Conservation (phyloP, 2,329 filamentous ascomycete species). For the Sporothrix brunneoviolacea region DNA sequence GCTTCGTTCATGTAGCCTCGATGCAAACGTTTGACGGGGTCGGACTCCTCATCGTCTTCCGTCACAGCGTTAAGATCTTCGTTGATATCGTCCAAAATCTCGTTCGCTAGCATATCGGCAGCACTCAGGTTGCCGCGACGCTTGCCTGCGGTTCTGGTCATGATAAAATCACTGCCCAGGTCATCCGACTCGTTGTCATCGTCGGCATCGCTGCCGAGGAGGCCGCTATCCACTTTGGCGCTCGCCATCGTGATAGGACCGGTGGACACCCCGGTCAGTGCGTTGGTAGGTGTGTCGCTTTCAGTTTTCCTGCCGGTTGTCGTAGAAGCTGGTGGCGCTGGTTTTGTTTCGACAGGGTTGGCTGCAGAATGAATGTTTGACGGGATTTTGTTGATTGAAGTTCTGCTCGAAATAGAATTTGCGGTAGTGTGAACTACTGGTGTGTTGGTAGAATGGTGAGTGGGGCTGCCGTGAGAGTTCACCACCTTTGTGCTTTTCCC, state of each 20-base stretch:
- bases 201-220: slow-evolving; percentile 11
- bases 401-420: not conserved
- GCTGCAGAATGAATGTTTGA: not conserved
- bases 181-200: slow-evolving; percentile 16
- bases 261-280: not conserved
- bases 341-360: not conserved
- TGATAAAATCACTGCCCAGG: slow-evolving; percentile 16
- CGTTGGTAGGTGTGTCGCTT: not conserved
- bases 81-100: slow-evolving; percentile 22
- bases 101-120: slow-evolving; percentile 20
- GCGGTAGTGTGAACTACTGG: not conserved
- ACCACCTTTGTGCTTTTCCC: not conserved
- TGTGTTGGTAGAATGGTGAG: not conserved
- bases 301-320: not conserved
- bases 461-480: slow-evolving; percentile 9
- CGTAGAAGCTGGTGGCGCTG: not conserved
- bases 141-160: slow-evolving; percentile 20
- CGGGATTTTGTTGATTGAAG: slow-evolving; percentile 3
- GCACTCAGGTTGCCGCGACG: slow-evolving; percentile 18
- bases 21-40: slow-evolving; percentile 31
- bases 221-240: slow-evolving; percentile 8
- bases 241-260: slow-evolving; percentile 8
- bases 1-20: slow-evolving; percentile 74
- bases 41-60: slow-evolving; percentile 25
- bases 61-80: slow-evolving; percentile 22